Conservation (phyloP, 495 filamentous ascomycete species). For the Rostrohypoxylon terebratum region DNA sequence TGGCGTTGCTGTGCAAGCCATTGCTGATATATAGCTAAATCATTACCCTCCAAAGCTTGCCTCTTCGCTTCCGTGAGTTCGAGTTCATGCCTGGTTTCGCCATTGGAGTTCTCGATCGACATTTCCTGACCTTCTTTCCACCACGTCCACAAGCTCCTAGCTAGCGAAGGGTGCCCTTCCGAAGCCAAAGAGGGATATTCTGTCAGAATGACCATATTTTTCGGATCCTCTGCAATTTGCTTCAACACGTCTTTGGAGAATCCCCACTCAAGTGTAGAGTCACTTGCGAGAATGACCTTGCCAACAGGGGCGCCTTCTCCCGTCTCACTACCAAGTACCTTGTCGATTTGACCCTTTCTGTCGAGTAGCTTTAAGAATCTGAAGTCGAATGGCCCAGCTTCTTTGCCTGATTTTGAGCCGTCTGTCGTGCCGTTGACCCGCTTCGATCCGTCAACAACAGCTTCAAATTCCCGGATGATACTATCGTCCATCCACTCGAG, state of each 20-base stretch:
- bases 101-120: constrained; percentile 72
- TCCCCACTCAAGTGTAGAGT: constrained; percentile 91
- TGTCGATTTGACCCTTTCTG: constrained; percentile 76
- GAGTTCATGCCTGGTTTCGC: constrained; percentile 68
- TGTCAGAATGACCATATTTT: constrained; percentile 87
- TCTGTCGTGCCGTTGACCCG: constrained; percentile 59
- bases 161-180: constrained; percentile 58
- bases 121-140: constrained; percentile 75
- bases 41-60: constrained; percentile 74
- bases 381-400: constrained; percentile 87
- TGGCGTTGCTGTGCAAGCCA: constrained; percentile 86
- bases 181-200: constrained; percentile 66
- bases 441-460: constrained; percentile 66
- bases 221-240: constrained; percentile 75
- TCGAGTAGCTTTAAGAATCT: constrained; percentile 85
- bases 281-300: constrained; percentile 91
- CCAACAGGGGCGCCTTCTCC: constrained; percentile 57
- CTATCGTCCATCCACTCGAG: constrained; percentile 99
- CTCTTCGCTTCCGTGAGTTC: constrained; percentile 69
- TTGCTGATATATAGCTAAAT: constrained; percentile 85
- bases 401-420: constrained; percentile 52
- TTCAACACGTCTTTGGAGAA: constrained; percentile 90
- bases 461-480: constrained; percentile 91
- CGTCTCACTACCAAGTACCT: constrained; percentile 58
- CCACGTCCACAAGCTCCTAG: constrained; percentile 75